Evolutionary conservation across 1,139 yeast genomes (phyloP).

Genomic region (Barnettozyma hawaiiensis): DNA sequence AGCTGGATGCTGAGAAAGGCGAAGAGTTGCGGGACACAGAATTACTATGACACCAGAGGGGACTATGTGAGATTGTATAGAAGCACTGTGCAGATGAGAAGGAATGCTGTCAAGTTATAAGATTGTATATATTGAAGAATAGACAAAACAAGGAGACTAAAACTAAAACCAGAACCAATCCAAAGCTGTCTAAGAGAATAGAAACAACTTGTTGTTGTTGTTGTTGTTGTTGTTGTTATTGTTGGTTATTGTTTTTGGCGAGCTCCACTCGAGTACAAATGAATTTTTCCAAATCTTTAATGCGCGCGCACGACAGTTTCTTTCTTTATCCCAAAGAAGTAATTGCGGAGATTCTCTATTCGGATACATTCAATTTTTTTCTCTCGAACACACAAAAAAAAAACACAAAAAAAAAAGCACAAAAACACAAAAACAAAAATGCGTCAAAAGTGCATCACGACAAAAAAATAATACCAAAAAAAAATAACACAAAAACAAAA

Average conservation of each 20-base stretch:
- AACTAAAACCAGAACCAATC: too few species aligned
- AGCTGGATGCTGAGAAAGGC: slow-evolving; percentile 15
- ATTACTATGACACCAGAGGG: slow-evolving; percentile 15
- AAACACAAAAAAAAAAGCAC: not conserved
- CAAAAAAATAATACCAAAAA: not conserved
- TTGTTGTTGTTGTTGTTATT: too few species aligned
- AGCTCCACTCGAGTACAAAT: too few species aligned
- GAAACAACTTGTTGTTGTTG: too few species aligned
- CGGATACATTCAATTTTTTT: too few species aligned
- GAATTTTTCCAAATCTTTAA: too few species aligned
- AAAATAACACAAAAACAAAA: not conserved
- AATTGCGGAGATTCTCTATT: not conserved
- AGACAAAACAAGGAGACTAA: too few species aligned
- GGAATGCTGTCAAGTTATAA: slow-evolving; percentile 3
- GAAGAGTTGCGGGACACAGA: slow-evolving; percentile 10
- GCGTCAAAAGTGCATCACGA: not conserved
- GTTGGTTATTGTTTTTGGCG: too few species aligned
- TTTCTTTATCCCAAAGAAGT: not conserved
- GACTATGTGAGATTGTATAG: slow-evolving; percentile 12
- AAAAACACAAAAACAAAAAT: not conserved
- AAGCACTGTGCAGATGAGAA: slow-evolving; percentile 1
- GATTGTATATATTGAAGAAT: not conserved
- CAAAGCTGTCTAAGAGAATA: too few species aligned
- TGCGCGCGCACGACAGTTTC: not conserved
- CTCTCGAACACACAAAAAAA: too few species aligned